Base-by-base conservation (phyloP, 2,329 filamentous ascomycete genomes). In the Sporothrix brunneoviolacea region DNA sequence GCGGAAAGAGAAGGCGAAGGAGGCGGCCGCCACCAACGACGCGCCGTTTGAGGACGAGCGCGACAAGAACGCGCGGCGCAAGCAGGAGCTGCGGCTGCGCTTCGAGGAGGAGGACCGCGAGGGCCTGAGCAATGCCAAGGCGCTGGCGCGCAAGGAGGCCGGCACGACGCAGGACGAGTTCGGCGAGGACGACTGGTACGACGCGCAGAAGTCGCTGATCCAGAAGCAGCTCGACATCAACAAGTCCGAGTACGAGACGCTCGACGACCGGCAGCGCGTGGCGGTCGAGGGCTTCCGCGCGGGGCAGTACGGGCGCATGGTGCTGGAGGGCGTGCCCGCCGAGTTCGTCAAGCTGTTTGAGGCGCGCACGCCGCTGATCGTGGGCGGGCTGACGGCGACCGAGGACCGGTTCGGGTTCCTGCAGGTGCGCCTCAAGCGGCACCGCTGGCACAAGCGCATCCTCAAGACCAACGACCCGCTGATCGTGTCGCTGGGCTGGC, bases 41-140 rank as follows among this genome's bases (percentile, higher is more conserved):
- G n/a, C n/a, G n/a, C 8, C n/a, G 55, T 75, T 97, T n/a, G 89
- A 91, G 55, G 86, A 83, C 4, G 93, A 98, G 69, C 86, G 93
- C 58, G 88, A 89, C 59, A 86, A 82, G 67, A 98, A 98, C 61
- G 93, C 93, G 2, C 82, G 83, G 57, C 79, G 88, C 57, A 98
- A 98, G 68, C 93, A 96, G 68, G 93, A 98, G 65, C 79, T 98
- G 48, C 94, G 89, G 64, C 74, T 94, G 47, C 83, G 94, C 1
- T 98, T 98, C 63, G 93, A 98, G 63, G 91, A 97, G 67, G 93
- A 98, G 73, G 93, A 98, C 64, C 80, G 88, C n/a, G 93, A 98
- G 64, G 93, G 93, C 0, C 91, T 96, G 64, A 82, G 87, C 61
- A 94, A 94, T 62, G 89, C 93, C 68, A 94, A 94, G 63, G 83